A percentile compares a stretch with the other conserved stretches of the same genome.
phyloP scores from a whole-genome alignment of 2,329 filamentous ascomycete genomes.

The Colletotrichum neosansevieriae region DNA sequence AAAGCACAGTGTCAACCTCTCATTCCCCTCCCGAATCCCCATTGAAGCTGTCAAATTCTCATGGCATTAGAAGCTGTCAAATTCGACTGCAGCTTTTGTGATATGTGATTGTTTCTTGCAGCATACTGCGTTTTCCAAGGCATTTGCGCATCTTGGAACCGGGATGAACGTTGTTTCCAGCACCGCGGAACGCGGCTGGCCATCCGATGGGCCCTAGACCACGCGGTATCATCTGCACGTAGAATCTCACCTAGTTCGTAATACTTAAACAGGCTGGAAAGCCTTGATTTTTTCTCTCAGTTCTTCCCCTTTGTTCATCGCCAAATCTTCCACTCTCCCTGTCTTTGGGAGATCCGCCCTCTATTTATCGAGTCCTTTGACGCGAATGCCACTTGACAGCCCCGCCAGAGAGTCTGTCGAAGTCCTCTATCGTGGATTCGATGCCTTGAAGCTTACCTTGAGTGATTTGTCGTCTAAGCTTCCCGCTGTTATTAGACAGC shows the following conservation, averaged over 20 bases:
- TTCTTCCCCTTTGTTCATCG: background rate
- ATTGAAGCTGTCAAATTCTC: slow-evolving; percentile 29
- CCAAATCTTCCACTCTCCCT: background rate
- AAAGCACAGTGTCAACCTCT: background rate
- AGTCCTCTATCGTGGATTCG: slow-evolving; percentile 22
- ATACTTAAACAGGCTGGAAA: background rate
- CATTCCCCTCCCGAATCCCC: slow-evolving; percentile 4
- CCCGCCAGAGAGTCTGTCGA: slow-evolving; percentile 5
- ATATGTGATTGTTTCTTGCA: slow-evolving; percentile 26
- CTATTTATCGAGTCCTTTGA: background rate
- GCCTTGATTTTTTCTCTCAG: background rate
- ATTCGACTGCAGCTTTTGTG: slow-evolving; percentile 23
- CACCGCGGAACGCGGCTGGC: slow-evolving; percentile 35
- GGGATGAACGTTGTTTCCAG: slow-evolving; percentile 22
- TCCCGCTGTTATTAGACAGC: slow-evolving; percentile 43
- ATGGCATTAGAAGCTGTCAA: slow-evolving; percentile 36
- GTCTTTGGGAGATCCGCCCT: background rate
- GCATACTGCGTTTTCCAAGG: background rate
- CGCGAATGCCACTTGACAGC: background rate
- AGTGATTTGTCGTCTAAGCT: slow-evolving; percentile 29
- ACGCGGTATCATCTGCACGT: background rate
- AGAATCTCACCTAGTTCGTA: background rate
- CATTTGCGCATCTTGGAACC: background rate
- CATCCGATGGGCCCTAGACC: slow-evolving; percentile 14
- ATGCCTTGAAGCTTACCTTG: slow-evolving; percentile 31